A percentile compares a stretch with the other conserved stretches of the same genome.
Evolutionary conservation across 169 alveolate genomes (phyloP).

Genomic region (Plasmodium relictum): DNA sequence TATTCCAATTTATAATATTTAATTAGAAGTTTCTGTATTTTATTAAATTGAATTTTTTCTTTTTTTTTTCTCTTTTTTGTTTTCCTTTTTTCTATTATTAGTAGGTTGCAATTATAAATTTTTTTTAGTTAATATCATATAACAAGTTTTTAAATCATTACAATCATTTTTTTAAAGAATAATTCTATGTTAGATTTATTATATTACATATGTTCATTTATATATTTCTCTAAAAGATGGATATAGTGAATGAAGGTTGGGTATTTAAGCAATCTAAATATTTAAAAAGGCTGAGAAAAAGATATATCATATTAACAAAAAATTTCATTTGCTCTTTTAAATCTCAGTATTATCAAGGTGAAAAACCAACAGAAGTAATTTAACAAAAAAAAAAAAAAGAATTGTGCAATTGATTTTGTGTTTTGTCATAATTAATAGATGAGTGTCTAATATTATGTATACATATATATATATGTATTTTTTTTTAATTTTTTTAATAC

Average conservation of each 20-base stretch:
- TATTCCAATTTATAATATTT: no score
- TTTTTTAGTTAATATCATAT: no score
- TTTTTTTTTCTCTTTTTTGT: neutral
- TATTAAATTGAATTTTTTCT: conserved; percentile 4
- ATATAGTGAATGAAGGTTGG: conserved; percentile 73
- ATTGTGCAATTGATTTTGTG: no score
- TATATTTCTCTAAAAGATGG: conserved; percentile 18
- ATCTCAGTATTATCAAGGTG: conserved; percentile 72
- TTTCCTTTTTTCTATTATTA: neutral
- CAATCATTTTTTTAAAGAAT: no score
- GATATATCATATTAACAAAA: conserved; percentile 58
- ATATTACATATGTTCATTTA: neutral
- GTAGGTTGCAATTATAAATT: no score
- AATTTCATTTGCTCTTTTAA: conserved; percentile 72
- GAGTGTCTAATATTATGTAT: neutral
- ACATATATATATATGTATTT: neutral
- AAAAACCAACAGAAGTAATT: conserved; percentile 68
- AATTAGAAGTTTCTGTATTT: no score
- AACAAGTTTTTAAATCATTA: no score
- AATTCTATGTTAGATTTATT: neutral
- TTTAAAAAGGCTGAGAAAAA: conserved; percentile 58
- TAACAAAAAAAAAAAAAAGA: neutral
- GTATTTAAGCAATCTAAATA: conserved; percentile 66
- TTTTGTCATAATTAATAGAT: no score
- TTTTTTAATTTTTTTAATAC: neutral